Conservation (phyloP, 2,329 filamentous ascomycete genomes). For the Eutypella sp. region DNA sequence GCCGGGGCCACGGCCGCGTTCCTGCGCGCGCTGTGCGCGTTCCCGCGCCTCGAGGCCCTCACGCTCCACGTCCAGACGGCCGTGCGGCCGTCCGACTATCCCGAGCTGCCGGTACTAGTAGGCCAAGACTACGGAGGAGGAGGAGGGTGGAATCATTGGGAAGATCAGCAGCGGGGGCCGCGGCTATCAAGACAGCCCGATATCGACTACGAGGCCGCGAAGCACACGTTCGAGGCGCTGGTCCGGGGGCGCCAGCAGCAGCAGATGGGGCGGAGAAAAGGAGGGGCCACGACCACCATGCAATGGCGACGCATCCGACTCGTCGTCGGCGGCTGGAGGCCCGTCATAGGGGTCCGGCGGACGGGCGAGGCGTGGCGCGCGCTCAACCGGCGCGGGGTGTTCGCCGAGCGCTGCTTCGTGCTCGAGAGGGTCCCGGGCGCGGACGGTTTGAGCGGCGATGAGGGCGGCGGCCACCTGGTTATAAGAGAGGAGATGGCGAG, state of each 20-base stretch:
- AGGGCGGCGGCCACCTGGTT: slow-evolving; percentile 6
- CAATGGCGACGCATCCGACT: slow-evolving; percentile 38
- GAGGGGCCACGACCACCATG: not conserved
- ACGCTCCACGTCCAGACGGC: slow-evolving; percentile 42
- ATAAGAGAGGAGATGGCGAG: slow-evolving; percentile 20
- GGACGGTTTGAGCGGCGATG: too few relatives aligned
- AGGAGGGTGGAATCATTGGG: not conserved
- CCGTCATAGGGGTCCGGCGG: slow-evolving; percentile 36
- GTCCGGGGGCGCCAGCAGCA: too few relatives aligned
- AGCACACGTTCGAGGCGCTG: slow-evolving; percentile 30
- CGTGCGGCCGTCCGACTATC: slow-evolving; percentile 27
- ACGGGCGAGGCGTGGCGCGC: slow-evolving; percentile 36
- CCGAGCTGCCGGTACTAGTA: slow-evolving; percentile 3
- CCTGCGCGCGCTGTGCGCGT: slow-evolving; percentile 33
- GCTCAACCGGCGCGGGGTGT: slow-evolving; percentile 37
- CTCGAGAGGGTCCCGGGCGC: slow-evolving; percentile 22
- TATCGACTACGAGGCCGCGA: slow-evolving; percentile 32
- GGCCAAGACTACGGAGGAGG: not conserved
- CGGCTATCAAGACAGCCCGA: too few relatives aligned
- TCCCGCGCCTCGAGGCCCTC: slow-evolving; percentile 35
- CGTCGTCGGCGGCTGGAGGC: slow-evolving; percentile 44
- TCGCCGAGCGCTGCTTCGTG: slow-evolving; percentile 43
- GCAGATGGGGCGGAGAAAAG: slow-evolving; percentile 16
- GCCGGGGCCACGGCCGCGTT: slow-evolving; percentile 32
- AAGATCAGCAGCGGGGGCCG: not conserved